Base-by-base conservation (phyloP, 495 filamentous ascomycete species). In the Daldinia concentrica region DNA sequence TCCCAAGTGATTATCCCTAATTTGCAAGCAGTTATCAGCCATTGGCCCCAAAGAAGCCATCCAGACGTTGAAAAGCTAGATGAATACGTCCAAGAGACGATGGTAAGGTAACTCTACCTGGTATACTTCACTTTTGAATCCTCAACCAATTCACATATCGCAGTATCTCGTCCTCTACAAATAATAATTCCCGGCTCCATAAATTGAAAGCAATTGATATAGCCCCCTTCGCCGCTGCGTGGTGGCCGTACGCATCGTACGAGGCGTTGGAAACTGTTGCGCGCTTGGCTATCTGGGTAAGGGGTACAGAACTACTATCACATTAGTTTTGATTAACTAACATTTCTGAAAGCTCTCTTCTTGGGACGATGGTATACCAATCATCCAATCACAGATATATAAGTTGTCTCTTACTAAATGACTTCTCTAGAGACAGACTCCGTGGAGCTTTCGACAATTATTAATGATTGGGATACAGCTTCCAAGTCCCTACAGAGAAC, bases 171-270 rank as follows among this genome's bases (percentile, higher is more conserved):
- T 58, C 58, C 50, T 51, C 26, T 4, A 26, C 61, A 7, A 43
- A 17, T 1, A 22, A 60, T 32, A 7, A 54, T 9, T 19, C 32
- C 15, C 67, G 67, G 11, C 19, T 60, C 14, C 60, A 55, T 4
- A 59, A 17, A 22, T 26, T 60, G 14, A 27, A 45, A 32, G 36
- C 27, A 19, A 32, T 32, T 2, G 32, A 69, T 30, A 11, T 64
- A 34, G 15, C 60, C 26, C 12, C 64, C 0, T 64, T 64, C 17
- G 41, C 37, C 3, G 67, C 60, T 26, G 54, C 67, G 14, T 69
- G 67, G 67, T 69, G 67, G 67, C 60, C 67, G 19, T 69, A 27
- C 27, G 67, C 67, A 36, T 29, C 67, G 30, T 69, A 64, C n/a
- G 61, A 69, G 14, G 55, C 52, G 4, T 36, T 69, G 17, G 14